Conservation (phyloP, 192 early-diverging fungal species). For the Podila verticillata region DNA sequence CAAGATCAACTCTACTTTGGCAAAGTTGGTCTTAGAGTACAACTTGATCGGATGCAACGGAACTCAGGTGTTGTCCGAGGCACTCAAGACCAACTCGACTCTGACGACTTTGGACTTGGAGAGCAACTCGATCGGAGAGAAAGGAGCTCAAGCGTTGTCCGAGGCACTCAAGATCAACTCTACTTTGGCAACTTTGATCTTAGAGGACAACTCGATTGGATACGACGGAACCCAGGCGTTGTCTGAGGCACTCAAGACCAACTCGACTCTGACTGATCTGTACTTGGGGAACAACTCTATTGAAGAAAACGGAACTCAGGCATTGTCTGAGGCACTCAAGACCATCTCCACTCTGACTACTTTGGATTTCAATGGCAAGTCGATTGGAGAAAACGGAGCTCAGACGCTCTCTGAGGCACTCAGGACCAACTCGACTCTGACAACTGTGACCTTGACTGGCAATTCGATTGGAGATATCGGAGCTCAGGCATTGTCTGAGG, state of each 20-base stretch:
- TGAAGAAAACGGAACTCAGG: conserved; percentile 3
- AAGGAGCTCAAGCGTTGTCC: neutral
- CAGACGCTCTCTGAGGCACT: neutral
- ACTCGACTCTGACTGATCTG: neutral
- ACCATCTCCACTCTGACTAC: conserved; percentile 8
- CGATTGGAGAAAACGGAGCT: neutral
- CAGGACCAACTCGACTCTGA: neutral
- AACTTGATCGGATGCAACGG: no score
- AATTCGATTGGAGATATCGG: no score
- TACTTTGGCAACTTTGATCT: neutral
- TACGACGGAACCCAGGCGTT: conserved; percentile 1
- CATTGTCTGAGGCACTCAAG: conserved; percentile 6
- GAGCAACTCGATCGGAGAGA: neutral
- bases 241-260: conserved; percentile 4
- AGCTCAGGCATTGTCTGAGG: no score
- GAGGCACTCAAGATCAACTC: conserved; percentile 6
- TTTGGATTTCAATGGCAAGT: neutral
- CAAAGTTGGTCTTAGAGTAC: no score
- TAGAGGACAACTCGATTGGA: neutral
- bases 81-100: conserved; percentile 1
- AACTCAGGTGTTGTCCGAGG: neutral
- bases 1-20: no score
- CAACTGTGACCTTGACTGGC: no score
- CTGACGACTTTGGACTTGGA: neutral
- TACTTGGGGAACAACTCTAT: neutral